Base-by-base conservation (phyloP, 208 protist species). In the Crithidia fasciculata region DNA sequence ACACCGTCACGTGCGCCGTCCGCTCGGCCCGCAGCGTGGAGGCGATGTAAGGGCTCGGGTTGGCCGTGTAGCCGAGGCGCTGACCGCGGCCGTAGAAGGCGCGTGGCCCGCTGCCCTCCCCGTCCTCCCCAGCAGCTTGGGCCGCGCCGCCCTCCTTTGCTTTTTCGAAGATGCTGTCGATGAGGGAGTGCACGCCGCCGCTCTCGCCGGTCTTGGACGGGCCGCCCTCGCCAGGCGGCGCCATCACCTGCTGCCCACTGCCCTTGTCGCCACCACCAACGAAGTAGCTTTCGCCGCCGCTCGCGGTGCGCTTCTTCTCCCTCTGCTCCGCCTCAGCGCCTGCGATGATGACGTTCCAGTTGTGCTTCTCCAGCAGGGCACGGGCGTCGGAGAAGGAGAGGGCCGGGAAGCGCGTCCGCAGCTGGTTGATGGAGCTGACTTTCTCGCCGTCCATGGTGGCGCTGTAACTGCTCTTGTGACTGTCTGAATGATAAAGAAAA, bases 41-140 rank as follows among this genome's bases (percentile, higher is more conserved):
- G 43, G 86, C 81, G 57, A 96, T 88, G 44, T 84, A 83, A 0
- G 89, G 92, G 62, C 89, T 96, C 2, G 68, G 78, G 18, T 83
- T 66, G 8, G 81, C 69, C 2, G 88, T 93, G 84, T 93, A 87
- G 37, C 92, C 92, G 28, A 96, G 81, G 0, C 92, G 92, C 18
- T 88, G 82, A 0, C 89, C 89, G 9, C 78, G 68, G 3, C 92
- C 92, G 72, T 83, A 90, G 64, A 96, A 96, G 43, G 83, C 85
- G 39, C 83, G 81, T n/a, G 62, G 45, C 4, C 58, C 79, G 7
- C 37, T 55, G 13, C 72, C 74, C 13, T 56, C 70, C 2, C 52
- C 37, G 8, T 62, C 72, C 36, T 13, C 50, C 28, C 75, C 69
- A 7, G 15, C 39, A 19, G 28, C 58, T 19, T 16, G 43, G 61